Conservation (phyloP, 805 yeast genomes). For the Peterozyma toletana region DNA sequence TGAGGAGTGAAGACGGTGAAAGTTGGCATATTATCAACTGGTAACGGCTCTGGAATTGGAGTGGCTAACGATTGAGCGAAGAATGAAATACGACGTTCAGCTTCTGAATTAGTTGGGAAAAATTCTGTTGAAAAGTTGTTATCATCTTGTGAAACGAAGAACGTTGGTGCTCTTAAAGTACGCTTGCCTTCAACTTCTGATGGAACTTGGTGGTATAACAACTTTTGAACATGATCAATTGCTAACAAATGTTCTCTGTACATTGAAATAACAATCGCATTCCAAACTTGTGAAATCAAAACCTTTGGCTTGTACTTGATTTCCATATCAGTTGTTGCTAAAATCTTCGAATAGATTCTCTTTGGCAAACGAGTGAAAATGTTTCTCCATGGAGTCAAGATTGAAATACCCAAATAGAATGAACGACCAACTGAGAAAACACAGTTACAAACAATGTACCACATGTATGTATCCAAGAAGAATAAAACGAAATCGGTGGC, state of each 20-base stretch:
- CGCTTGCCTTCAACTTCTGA: constrained; percentile 97
- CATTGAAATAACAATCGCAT: constrained; percentile 98
- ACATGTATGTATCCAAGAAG: constrained; percentile 97
- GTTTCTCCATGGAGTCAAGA: constrained; percentile 99
- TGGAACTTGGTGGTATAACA: constrained; percentile 97
- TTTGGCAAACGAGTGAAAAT: constrained; percentile 96
- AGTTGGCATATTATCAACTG: constrained; percentile 99
- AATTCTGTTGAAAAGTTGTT: constrained; percentile 90
- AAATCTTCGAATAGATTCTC: constrained; percentile 95
- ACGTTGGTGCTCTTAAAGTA: constrained; percentile 97
- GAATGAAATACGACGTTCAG: constrained; percentile 99
- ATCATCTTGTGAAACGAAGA: constrained; percentile 97
- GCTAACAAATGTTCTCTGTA: constrained; percentile 98
- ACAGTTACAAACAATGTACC: constrained; percentile 96
- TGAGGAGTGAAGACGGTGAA: constrained; percentile 96
- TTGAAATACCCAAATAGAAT: constrained; percentile 97
- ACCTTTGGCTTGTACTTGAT: constrained; percentile 98
- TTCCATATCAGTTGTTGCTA: constrained; percentile 99
- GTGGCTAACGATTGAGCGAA: constrained; percentile 98
- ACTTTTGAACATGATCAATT: constrained; percentile 96
- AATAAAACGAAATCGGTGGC: constrained; percentile 89
- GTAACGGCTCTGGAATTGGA: constrained; percentile 97
- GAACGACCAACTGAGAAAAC: constrained; percentile 96
- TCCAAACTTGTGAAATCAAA: constrained; percentile 97
- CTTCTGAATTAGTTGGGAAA: constrained; percentile 95